Evolutionary conservation across 202 grass and related monocot genomes (phyloP).

Genomic region (Saccharum hybrid): DNA sequence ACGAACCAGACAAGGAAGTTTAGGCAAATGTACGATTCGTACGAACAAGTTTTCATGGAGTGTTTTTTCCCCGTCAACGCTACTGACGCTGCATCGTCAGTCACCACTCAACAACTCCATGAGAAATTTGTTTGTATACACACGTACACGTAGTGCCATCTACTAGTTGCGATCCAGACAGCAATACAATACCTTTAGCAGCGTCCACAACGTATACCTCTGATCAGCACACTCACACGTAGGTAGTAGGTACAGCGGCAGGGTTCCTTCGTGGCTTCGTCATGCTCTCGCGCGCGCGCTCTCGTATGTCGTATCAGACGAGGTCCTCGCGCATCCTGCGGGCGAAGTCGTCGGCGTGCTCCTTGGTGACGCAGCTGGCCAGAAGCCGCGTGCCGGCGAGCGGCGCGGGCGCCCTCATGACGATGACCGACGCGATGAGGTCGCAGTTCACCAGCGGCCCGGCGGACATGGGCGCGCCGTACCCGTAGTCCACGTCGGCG

Average conservation of each 20-base stretch:
- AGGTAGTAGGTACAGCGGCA: neutral
- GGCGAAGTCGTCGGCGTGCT: constrained; percentile 71
- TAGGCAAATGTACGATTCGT: neutral
- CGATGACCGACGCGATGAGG: constrained; percentile 85
- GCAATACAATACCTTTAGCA: neutral
- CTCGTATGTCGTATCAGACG: neutral
- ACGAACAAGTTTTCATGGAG: neutral
- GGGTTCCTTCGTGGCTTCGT: neutral
- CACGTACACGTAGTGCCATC: neutral
- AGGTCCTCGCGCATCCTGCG: constrained; percentile 56
- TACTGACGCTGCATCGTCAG: neutral
- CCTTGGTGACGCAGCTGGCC: constrained; percentile 85
- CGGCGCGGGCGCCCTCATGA: constrained; percentile 78
- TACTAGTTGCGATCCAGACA: neutral
- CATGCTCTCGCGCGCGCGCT: neutral
- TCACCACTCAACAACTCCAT: neutral
- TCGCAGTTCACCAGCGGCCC: constrained; percentile 93
- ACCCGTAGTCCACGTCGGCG: constrained; percentile 89
- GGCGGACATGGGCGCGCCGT: constrained; percentile 67
- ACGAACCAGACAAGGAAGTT: neutral
- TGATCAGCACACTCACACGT: neutral
- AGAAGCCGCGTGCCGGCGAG: constrained; percentile 79
- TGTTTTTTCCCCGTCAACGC: neutral
- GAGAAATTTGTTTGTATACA: neutral
- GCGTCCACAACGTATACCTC: neutral